phyloP scores from a whole-genome alignment of 2,329 filamentous ascomycete genomes.

The Myotisia sp. region DNA sequence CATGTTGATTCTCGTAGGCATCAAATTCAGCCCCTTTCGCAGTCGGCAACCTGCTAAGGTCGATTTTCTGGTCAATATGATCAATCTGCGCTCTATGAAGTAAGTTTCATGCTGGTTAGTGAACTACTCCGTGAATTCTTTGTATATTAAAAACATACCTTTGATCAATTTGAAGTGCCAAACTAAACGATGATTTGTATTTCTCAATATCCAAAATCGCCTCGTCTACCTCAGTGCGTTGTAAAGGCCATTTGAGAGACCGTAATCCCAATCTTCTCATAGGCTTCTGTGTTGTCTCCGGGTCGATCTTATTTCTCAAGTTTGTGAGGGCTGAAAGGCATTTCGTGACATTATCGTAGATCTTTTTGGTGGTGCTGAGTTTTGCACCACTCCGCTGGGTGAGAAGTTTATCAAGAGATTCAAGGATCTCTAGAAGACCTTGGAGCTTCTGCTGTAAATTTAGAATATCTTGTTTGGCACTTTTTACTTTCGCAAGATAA shows the following conservation, averaged over 20 bases:
- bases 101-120: not conserved
- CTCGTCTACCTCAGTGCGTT: slow-evolving; percentile 16
- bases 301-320: slow-evolving; percentile 12
- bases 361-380: not conserved
- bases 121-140: not conserved
- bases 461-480: slow-evolving; percentile 15
- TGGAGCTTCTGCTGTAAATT: slow-evolving; percentile 9
- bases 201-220: slow-evolving; percentile 13
- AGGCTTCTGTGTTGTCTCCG: slow-evolving; percentile 4
- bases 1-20: slow-evolving; percentile 4
- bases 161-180: slow-evolving; percentile 18
- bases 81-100: not conserved
- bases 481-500: slow-evolving; percentile 12
- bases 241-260: slow-evolving; percentile 20
- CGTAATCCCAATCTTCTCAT: slow-evolving; percentile 16
- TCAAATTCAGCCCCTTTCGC: slow-evolving; percentile 6
- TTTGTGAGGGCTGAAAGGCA: slow-evolving; percentile 4
- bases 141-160: slow-evolving; percentile 10
- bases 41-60: not conserved
- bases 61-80: not conserved
- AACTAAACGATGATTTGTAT: slow-evolving; percentile 16
- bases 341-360: not conserved
- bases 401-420: slow-evolving; percentile 11
- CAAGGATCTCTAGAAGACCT: slow-evolving; percentile 9
- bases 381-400: slow-evolving; percentile 3